Evolutionary conservation across 148 eudicot genomes (phyloP), one percentile per base, ranked within the genome.

Genomic region (Rhododendron kiyosumense): DNA sequence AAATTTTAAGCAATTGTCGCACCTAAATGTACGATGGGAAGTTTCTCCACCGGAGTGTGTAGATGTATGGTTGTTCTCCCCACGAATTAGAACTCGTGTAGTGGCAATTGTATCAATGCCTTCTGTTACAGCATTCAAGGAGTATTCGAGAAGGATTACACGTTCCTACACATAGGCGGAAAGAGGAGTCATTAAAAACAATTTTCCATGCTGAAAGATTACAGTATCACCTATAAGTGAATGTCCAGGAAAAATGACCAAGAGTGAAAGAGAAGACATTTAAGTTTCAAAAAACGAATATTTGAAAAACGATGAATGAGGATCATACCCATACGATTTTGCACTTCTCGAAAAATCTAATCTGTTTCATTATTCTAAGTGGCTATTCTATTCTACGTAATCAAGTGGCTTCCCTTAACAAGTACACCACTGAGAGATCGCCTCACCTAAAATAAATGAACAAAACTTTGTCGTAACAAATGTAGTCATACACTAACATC

Each of bases 71-170:
- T 88, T 87, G 43, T 90, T 81, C 26, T 95, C 93, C 78, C 88
- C 94, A 18, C 96, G 91, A 84, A 97, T 90, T 67, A 95, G 84
- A 81, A 97, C 99, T 85, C 93, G 89, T 5, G 99, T 97, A 82
- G 95, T 91, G 78, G 98, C 96, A 75, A 97, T 90, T 82, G 99
- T 98, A 87, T 97, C 99, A 85, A 97, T 95, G 71, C 98, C 98
- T 91, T 93, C 94, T 7, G 98, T 97, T 65, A 97, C 98, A n/a
- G 90, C 95, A 67, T 90, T 84, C 86, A 97, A 30, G n/a, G 98
- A 92, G 85, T 97, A 97, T 92, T 94, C 99, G 0, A 93, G 89
- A 74, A 97, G 97, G 71, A 93, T 92, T 80, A 95, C 99, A 28
- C 94, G 99, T 49, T 86, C 93, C 99, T 96, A 93, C 71, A 74